Conservation (phyloP, 192 early-diverging fungal genomes). For the Chytriomyces hyalinus region DNA sequence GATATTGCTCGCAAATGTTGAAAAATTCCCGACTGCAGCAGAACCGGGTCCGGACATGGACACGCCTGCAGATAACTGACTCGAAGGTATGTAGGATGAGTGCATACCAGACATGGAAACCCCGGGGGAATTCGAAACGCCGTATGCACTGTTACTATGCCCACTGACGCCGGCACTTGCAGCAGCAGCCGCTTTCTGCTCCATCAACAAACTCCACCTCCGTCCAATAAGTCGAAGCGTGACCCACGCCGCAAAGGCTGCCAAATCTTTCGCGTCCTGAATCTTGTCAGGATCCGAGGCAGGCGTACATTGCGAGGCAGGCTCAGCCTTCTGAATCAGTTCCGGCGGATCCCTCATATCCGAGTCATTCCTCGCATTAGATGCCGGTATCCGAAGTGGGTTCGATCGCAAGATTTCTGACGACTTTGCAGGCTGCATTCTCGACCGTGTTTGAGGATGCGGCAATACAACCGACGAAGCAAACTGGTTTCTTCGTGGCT, state of each 20-base stretch:
- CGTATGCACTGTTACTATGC: neutral
- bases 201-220: constrained; percentile 16
- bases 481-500: too few species aligned
- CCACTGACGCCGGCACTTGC: constrained; percentile 6
- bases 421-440: too few species aligned
- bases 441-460: too few species aligned
- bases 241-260: constrained; percentile 29
- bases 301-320: neutral
- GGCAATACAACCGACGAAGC: too few species aligned
- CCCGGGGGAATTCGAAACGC: neutral
- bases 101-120: neutral
- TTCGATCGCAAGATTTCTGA: too few species aligned
- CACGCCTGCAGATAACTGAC: neutral
- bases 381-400: too few species aligned
- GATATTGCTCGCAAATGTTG: neutral
- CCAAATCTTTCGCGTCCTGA: constrained; percentile 25
- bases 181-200: constrained; percentile 1
- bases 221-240: constrained; percentile 22
- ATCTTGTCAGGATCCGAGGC: constrained; percentile 1
- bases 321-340: constrained; percentile 2
- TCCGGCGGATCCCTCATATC: neutral
- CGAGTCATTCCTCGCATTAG: too few species aligned
- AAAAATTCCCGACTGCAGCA: neutral
- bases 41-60: neutral
- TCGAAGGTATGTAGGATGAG: neutral